Conservation (phyloP, 2,329 filamentous ascomycete genomes). For the Xylaria digitata region DNA sequence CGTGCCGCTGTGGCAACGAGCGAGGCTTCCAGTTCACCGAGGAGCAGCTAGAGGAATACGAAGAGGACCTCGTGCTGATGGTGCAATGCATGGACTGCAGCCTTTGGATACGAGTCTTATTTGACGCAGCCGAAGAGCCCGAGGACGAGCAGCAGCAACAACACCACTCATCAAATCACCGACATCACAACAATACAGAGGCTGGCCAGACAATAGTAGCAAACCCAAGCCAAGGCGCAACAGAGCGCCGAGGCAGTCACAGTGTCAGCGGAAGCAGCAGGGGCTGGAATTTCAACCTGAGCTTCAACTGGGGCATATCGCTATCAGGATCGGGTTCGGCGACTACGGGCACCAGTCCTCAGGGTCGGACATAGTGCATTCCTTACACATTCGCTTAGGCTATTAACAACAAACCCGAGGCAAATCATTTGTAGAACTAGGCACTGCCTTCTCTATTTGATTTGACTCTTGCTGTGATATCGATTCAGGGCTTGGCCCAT, state of each 20-base stretch:
- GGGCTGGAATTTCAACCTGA: slow-evolving; percentile 46
- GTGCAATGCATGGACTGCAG: slow-evolving; percentile 75
- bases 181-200: not conserved
- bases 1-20: slow-evolving; percentile 73
- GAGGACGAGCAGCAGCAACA: slow-evolving; percentile 38
- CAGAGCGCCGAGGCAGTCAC: slow-evolving; percentile 24
- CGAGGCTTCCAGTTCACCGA: slow-evolving; percentile 70
- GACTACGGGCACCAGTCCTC: slow-evolving; percentile 7
- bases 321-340: slow-evolving; percentile 42
- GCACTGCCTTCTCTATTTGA: not conserved
- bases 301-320: slow-evolving; percentile 47
- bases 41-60: slow-evolving; percentile 68
- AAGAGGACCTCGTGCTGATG: slow-evolving; percentile 68
- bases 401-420: not conserved
- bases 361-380: not conserved
- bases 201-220: slow-evolving; percentile 16
- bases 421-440: not conserved
- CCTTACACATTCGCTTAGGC: not conserved
- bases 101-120: slow-evolving; percentile 73
- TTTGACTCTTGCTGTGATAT: not conserved
- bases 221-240: slow-evolving; percentile 40
- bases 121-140: slow-evolving; percentile 62
- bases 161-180: slow-evolving; percentile 10
- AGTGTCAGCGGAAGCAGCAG: slow-evolving; percentile 36
- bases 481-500: not conserved